phyloP scores from a whole-genome alignment of 2,329 filamentous ascomycete genomes.

The Colletotrichum truncatum region DNA sequence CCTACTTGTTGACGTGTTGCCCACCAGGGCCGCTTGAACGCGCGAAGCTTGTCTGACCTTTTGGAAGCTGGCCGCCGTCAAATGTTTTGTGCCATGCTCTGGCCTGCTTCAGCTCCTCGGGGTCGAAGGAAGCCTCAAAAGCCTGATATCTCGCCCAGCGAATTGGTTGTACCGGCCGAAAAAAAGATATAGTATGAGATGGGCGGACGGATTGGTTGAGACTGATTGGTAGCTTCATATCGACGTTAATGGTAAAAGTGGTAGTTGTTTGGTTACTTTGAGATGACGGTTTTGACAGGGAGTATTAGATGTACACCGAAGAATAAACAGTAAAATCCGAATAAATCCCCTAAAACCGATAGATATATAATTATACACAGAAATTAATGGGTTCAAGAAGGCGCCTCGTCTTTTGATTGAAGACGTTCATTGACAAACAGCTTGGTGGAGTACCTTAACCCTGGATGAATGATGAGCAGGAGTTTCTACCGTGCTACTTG shows the following conservation, averaged over 20 bases:
- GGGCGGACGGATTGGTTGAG: not conserved
- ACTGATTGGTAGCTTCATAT: not conserved
- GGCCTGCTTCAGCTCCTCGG: slow-evolving; percentile 59
- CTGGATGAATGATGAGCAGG: no score
- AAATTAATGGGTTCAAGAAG: no score
- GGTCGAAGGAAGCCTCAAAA: slow-evolving; percentile 59
- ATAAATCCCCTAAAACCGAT: no score
- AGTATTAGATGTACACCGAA: no score
- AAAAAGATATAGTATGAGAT: not conserved
- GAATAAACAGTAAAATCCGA: no score
- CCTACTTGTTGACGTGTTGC: slow-evolving; percentile 71
- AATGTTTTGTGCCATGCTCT: slow-evolving; percentile 61
- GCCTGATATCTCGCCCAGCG: slow-evolving; percentile 50
- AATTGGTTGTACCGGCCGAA: not conserved
- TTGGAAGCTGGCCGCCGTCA: slow-evolving; percentile 53
- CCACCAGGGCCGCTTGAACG: slow-evolving; percentile 70
- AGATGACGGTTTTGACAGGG: not conserved
- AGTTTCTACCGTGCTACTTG: not conserved
- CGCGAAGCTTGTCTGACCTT: slow-evolving; percentile 61
- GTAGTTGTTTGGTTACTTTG: not conserved
- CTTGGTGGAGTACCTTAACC: no score
- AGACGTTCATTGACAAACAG: not conserved
- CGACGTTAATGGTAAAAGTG: not conserved
- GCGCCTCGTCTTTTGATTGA: no score
- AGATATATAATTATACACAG: no score